Conservation (phyloP, 768 basidiomycete genomes). For the Aureoboletus auriporus region DNA sequence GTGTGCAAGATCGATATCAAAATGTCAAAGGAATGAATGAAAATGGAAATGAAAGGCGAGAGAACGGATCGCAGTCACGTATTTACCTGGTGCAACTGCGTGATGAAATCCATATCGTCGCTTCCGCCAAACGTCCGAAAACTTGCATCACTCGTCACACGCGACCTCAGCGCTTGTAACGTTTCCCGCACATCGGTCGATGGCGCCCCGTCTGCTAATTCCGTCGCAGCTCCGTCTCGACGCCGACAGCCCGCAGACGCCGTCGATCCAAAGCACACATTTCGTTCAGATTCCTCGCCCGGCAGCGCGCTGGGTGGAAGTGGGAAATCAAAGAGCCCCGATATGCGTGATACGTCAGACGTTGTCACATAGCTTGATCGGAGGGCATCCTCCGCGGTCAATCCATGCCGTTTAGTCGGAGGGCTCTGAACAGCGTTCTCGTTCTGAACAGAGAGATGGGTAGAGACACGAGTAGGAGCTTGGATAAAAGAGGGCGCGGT, state of each 20-base stretch:
- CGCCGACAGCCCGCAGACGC: background rate
- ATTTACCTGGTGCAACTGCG: conserved; percentile 7
- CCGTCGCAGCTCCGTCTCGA: background rate
- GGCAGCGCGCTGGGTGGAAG: conserved; percentile 43
- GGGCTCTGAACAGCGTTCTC: background rate
- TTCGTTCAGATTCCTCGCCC: conserved; percentile 27
- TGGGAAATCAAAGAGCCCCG: conserved; percentile 70
- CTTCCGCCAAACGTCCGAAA: conserved; percentile 25
- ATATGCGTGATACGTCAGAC: conserved; percentile 58
- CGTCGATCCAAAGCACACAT: conserved; percentile 38
- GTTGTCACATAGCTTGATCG: conserved; percentile 63
- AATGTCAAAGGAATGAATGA: background rate
- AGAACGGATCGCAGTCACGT: conserved; percentile 5
- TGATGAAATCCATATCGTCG: conserved; percentile 20
- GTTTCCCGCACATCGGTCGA: conserved; percentile 14
- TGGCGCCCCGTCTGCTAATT: background rate
- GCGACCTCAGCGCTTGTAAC: conserved; percentile 10
- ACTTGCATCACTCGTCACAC: conserved; percentile 9
- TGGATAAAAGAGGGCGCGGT: conserved; percentile 12
- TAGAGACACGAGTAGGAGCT: conserved; percentile 13
- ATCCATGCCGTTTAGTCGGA: conserved; percentile 18
- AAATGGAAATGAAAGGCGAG: background rate
- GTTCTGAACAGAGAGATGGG: conserved; percentile 20
- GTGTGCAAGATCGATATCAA: conserved; percentile 5
- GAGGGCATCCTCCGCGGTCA: conserved; percentile 28